A percentile compares a stretch with the other conserved stretches of the same genome.
Evolutionary conservation across 805 yeast genomes (phyloP).

Genomic region (Saccharomycopsis microspora): DNA sequence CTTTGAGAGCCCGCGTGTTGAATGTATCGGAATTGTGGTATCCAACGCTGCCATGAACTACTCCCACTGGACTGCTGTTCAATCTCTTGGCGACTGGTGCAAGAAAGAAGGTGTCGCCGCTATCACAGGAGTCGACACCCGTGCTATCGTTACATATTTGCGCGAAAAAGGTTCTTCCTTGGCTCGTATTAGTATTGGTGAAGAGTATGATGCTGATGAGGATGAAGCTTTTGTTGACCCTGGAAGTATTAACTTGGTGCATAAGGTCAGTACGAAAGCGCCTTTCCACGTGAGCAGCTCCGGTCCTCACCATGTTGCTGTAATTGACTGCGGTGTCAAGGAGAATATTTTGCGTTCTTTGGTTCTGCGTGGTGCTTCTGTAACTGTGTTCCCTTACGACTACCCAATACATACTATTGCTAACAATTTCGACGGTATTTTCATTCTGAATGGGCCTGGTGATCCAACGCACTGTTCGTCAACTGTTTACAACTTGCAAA

Average conservation of each 20-base stretch:
- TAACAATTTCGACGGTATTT: constrained; percentile 83
- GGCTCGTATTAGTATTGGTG: constrained; percentile 83
- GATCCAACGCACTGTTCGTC: constrained; percentile 86
- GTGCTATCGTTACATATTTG: constrained; percentile 82
- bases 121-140: constrained; percentile 93
- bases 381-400: constrained; percentile 94
- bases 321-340: constrained; percentile 96
- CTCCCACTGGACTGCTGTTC: constrained; percentile 99
- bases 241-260: constrained; percentile 78
- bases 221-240: constrained; percentile 90
- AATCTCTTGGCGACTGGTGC: constrained; percentile 92
- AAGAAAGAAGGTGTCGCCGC: constrained; percentile 93
- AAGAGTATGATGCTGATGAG: constrained; percentile 83
- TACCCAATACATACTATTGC: constrained; percentile 89
- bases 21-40: constrained; percentile 93
- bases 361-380: constrained; percentile 89
- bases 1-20: constrained; percentile 84
- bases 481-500: constrained; percentile 64
- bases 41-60: constrained; percentile 91
- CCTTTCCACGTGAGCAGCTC: constrained; percentile 79
- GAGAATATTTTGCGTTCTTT: constrained; percentile 92
- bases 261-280: constrained; percentile 87
- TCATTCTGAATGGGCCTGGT: constrained; percentile 95
- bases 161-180: constrained; percentile 95
- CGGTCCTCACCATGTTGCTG: constrained; percentile 71